Evolutionary conservation across 75 land plant genomes (phyloP), one percentile per base, ranked within the genome.

Genomic region (Larix kaempferi): DNA sequence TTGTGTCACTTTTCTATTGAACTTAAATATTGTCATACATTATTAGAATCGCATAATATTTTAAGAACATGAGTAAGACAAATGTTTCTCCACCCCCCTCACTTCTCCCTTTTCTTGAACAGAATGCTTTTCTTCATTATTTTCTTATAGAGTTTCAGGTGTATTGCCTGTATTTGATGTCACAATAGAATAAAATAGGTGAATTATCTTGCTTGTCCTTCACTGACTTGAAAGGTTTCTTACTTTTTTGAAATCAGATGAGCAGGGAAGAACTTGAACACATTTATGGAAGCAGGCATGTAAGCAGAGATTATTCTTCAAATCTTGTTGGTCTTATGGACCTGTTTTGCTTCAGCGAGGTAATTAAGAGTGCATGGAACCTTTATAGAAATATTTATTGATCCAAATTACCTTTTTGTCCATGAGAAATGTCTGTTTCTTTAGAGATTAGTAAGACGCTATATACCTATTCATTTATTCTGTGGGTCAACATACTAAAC

Each of bases 281-380:
- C 29, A 81, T 86, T 44, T 94, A 94, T 85, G 97, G 95, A 26
- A 91, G 90, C 27, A 79, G 92, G 62, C 97, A 87, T 79, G 90
- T 94, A 82, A 87, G 97, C 27, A 81, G 86, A 73, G 97, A 88
- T 58, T 89, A 91, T 78, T 87, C 90, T 69, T 82, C 90, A n/a
- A 88, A 88, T 19, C 96, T 96, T 74, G 92, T 90, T 58, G 88
- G 94, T 63, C 85, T 96, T 66, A 91, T 96, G 97, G 99, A 96
- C 81, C 82, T 96, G 58, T 96, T 96, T 73, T 96, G 99, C 84
- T 89, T 96, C 67, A 96, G 99, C 81, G 99, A 96, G 99, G 99
- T 96, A 85, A 54, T 74, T 74, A 29, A 69, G 49, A 7, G 49
- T 41, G 39, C n/a, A 7, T 69, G 19, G 44, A 66, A 35, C 26